Evolutionary conservation across 768 basidiomycete genomes (phyloP), one percentile per base, ranked within the genome.

Genomic region (Trametes coccinea): DNA sequence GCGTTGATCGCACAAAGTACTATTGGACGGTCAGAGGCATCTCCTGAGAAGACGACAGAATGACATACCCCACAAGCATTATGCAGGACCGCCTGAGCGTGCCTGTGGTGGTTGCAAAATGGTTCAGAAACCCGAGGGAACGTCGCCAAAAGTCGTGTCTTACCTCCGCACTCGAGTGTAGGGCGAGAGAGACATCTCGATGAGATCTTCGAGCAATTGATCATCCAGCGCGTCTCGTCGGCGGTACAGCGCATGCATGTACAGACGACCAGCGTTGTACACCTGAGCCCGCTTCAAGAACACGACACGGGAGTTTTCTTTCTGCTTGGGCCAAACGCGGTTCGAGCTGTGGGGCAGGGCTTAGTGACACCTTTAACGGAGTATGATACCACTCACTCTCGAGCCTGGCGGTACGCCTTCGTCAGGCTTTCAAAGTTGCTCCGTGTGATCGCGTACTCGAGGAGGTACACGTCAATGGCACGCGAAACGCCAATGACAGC

Each of bases 131-230:
- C 5, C 30, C 30, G 4, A 31, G 22, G 29, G 8, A 14, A 4
- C 30, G 10, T 49, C 9, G 30, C 11, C 14, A 31, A n/a, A 49
- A 33, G 16, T 31, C 4, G 48, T 51, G 34, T 66, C 78, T 67
- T 66, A 92, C 91, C 88, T 83, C 70, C 91, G 77, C 56, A 92
- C 82, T 65, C 90, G 78, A 5, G 88, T 90, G 69, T 93, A 93
- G 3, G 86, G 88, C 0, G 92, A 93, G 27, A 93, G 76, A 41
- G 90, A 89, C 41, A 93, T 74, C 65, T 90, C 89, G 9, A 87
- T 79, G 17, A 93, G 73, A 69, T 91, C 89, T 5, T 76, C 70
- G 6, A 93, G 75, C 22, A 93, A 75, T 61, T 74, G 76, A 70
- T 93, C 90, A 62, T 93, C 91, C n/a, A 91, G 78, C 37, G 78